These are phyloP conservation scores for Solanum rostratum DNA, from an alignment of 257 asterid genomes.

Conservation along the genomic window DNA sequence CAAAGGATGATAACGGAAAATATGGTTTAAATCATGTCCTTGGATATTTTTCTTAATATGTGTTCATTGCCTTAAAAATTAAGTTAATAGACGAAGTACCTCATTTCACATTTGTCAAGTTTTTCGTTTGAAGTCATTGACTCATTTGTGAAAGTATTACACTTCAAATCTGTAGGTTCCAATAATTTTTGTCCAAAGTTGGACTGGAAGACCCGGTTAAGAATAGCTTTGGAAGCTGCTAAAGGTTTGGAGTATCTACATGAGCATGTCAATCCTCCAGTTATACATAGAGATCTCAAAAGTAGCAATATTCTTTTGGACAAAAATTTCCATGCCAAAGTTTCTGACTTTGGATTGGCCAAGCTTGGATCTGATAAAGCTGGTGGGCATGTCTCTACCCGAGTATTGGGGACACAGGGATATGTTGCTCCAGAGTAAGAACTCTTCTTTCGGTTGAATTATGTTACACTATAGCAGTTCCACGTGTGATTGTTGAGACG, in stretches of 20 bases:
- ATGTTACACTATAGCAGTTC: neutral
- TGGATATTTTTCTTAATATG: too few species aligned
- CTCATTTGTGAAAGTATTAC: neutral
- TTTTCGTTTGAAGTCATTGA: neutral
- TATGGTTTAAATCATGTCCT: too few species aligned
- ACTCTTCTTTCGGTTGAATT: neutral
- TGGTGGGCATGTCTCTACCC: slow-evolving; percentile 84
- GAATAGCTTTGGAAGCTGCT: slow-evolving; percentile 90
- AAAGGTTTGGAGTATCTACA: slow-evolving; percentile 90
- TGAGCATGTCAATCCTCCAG: slow-evolving; percentile 68
- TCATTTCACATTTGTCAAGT: neutral
- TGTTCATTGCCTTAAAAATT: too few species aligned
- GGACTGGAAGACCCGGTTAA: slow-evolving; percentile 75
- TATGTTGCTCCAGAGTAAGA: slow-evolving; percentile 94
- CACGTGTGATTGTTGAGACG: neutral
- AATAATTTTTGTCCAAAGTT: slow-evolving; percentile 35
- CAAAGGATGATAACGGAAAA: too few species aligned
- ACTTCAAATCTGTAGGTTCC: slow-evolving; percentile 27
- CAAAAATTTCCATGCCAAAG: slow-evolving; percentile 70
- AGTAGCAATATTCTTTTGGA: slow-evolving; percentile 89
- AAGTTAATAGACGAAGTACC: too few species aligned
- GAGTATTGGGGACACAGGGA: slow-evolving; percentile 95
- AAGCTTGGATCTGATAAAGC: slow-evolving; percentile 83
- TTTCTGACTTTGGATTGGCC: slow-evolving; percentile 88
- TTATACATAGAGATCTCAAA: slow-evolving; percentile 88